Evolutionary conservation across 2,329 filamentous ascomycete genomes (phyloP), one percentile per base, ranked within the genome.

Genomic region (Cryoendolithus antarcticus): DNA sequence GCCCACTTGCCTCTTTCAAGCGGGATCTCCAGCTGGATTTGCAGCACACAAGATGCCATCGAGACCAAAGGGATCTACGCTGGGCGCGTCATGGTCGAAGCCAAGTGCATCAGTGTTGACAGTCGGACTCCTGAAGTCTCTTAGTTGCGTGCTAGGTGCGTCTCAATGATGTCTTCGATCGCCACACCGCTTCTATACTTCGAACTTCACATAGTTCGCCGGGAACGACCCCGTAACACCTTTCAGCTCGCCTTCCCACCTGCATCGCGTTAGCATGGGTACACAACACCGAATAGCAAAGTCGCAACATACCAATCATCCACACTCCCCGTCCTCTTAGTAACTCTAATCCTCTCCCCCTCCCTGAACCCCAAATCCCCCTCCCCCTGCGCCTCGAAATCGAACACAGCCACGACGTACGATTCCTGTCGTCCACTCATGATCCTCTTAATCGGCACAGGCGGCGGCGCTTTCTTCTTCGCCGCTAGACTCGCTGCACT

Each of bases 1-100:
- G 19, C 19, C 19, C 19, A 21, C 19, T 21, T 21, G 19, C 19
- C 19, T 21, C 6, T 21, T 21, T 21, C 19, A 6, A 21, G 19
- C 19, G 19, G 19, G 3, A 6, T 21, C 19, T 21, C 19, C 19
- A 21, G 19, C 19, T 21, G 19, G 19, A 21, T 21, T 21, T 21
- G 19, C 19, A 21, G 24, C 24, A 27, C 24, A 27, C 82, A 93
- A 48, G 67, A 94, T 0, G 75, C 85, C 0, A 76, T 77, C 1
- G 86, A 94, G 51, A 81, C 93, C 0, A 86, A 86, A 42, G 78
- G 78, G 0, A 91, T 91, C 3, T 93, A 94, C 50, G 77, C 80
- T 0, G 86, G 83, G 0, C 62, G 95, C 0, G 79, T 86, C 0
- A 84, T 91, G 76, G 83, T 94, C 0, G 89, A 96, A 55, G 76